Evolutionary conservation across 2,329 filamentous ascomycete genomes (phyloP).

Genomic region (Aspergillus viridinutans): DNA sequence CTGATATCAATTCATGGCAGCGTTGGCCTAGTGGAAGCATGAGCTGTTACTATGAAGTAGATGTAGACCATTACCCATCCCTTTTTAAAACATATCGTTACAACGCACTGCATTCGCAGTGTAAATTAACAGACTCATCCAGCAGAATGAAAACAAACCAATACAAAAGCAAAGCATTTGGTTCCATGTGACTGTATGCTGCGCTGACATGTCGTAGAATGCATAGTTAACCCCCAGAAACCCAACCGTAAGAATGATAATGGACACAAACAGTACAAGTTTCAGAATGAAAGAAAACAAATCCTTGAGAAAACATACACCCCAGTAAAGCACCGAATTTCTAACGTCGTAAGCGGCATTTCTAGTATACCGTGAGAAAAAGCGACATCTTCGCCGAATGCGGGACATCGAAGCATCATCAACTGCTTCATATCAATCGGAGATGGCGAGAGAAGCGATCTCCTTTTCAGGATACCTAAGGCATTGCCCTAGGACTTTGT

Average conservation of each 20-base stretch:
- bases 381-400: conserved; percentile 15
- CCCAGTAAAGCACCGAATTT: conserved; percentile 16
- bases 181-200: conserved; percentile 20
- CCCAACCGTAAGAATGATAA: conserved; percentile 21
- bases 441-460: conserved; percentile 8
- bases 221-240: conserved; percentile 22
- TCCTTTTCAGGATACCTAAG: conserved; percentile 19
- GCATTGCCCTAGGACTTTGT: conserved; percentile 43
- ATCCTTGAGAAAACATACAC: conserved; percentile 18
- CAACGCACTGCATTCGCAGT: conserved; percentile 23
- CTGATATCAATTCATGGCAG: neutral
- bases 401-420: conserved; percentile 20
- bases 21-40: too few species aligned
- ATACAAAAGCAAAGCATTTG: conserved; percentile 17
- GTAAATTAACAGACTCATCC: conserved; percentile 18
- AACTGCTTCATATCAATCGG: conserved; percentile 18
- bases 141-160: conserved; percentile 16
- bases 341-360: conserved; percentile 19
- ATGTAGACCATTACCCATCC: conserved; percentile 8
- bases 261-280: conserved; percentile 15
- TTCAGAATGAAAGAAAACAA: conserved; percentile 13
- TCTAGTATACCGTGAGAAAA: conserved; percentile 14
- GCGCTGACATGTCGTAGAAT: conserved; percentile 22
- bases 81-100: conserved; percentile 37
- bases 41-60: too few species aligned